Evolutionary conservation across 331 rosid genomes (phyloP), one percentile per base, ranked within the genome.

Genomic region (Spiraea crenata): DNA sequence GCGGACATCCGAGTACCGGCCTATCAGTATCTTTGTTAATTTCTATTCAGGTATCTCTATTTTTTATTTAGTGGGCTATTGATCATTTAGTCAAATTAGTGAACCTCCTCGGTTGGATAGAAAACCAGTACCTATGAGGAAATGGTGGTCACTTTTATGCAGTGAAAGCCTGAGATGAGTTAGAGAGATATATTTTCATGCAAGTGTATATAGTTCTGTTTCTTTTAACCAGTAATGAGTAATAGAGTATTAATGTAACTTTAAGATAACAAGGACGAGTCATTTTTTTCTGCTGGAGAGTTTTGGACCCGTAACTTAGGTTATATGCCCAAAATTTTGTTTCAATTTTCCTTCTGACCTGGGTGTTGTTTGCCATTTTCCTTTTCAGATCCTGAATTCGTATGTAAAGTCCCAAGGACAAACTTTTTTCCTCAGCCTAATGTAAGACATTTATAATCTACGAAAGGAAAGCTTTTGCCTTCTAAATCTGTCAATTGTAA

Each of bases 381-480:
- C 70, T 67, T 80, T 78, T 57, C 89, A 93, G 99, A 85, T 67
- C 91, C 96, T 9, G 88, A 87, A 74, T 83, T 90, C 84, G 87
- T 81, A 72, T 72, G 87, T 65, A 87, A 79, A 72, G 96, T 90
- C 59, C 88, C 92, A 39, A 79, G 96, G 80, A 59, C 92, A 72
- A 72, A 83, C 74, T 93, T 93, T 74, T 93, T 93, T 76, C 97
- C 99, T 67, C 92, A 85, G 85, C 99, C 99, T 41, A 91, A 90
- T 70, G 97, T 89, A 80, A 81, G 97, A 80, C 46, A 74, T 56
- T 57, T 69, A 25, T 70, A 55, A 48, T 77, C 46, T 47, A 44
- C 10, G 31, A 48, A 65, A 39, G 62, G 48, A 48, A 49, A 20
- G 57, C 46, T 47, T 12, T 46, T 69, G 59, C 40, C 74, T 60